Percentiles rank a stretch among this genome's conserved stretches.
phyloP scores from a whole-genome alignment of 108 stramenopile species.

The Mayamaea pseudoterrestris region DNA sequence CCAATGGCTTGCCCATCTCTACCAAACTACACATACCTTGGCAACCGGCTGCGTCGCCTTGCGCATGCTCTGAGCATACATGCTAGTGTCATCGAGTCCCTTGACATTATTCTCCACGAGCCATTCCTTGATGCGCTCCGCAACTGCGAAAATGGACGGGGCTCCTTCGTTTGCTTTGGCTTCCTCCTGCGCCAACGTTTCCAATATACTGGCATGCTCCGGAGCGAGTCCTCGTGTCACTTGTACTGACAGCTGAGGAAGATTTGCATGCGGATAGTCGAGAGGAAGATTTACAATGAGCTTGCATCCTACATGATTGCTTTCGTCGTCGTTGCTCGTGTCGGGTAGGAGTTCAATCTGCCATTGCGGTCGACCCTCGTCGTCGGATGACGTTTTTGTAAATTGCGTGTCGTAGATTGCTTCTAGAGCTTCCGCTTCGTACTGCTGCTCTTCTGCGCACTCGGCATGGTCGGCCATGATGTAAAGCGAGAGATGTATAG shows the following conservation, averaged over 20 bases:
- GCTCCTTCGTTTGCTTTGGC: constrained; percentile 59
- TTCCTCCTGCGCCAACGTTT: constrained; percentile 52
- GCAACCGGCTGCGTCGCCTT: not conserved
- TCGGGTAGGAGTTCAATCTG: constrained; percentile 54
- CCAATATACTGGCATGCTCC: constrained; percentile 46
- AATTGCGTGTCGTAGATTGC: constrained; percentile 72
- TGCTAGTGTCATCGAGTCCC: constrained; percentile 75
- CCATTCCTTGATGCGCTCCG: constrained; percentile 73
- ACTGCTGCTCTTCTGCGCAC: constrained; percentile 82
- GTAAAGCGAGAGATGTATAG: not conserved
- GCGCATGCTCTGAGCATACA: constrained; percentile 83
- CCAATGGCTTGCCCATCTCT: too few species aligned
- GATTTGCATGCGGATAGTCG: constrained; percentile 42
- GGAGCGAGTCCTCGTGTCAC: constrained; percentile 54
- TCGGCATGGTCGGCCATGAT: constrained; percentile 56
- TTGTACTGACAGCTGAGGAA: constrained; percentile 55
- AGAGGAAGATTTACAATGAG: constrained; percentile 45
- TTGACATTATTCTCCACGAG: constrained; percentile 74
- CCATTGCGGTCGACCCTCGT: constrained; percentile 59
- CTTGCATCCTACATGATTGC: constrained; percentile 73
- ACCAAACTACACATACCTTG: not conserved
- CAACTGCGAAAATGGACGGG: constrained; percentile 71
- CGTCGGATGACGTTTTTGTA: not conserved
- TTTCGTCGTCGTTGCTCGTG: constrained; percentile 43
- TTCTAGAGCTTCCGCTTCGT: constrained; percentile 77